These are phyloP conservation scores for Phlyctochytrium arcticum DNA, from an alignment of 192 early-diverging fungal genomes.

Conservation along the genomic window DNA sequence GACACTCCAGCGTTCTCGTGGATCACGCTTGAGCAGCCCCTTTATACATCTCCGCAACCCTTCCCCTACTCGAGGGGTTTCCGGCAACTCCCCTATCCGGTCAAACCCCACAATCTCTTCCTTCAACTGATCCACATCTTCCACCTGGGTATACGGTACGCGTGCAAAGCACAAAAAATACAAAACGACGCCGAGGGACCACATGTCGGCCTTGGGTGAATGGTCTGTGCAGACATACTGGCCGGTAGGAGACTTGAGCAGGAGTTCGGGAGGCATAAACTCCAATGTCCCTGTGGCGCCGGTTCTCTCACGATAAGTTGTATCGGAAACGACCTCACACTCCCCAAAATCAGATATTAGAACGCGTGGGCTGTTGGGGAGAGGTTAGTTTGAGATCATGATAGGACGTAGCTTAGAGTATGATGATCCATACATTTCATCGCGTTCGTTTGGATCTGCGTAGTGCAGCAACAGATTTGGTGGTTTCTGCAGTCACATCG, in stretches of 20 bases:
- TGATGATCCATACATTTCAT: slow-evolving; percentile 30
- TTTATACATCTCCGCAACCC: too few species aligned
- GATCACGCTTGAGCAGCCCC: slow-evolving; percentile 39
- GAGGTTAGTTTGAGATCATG: neutral
- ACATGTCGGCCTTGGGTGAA: slow-evolving; percentile 87
- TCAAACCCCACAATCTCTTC: slow-evolving; percentile 71
- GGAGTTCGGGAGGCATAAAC: slow-evolving; percentile 80
- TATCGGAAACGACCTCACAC: slow-evolving; percentile 79
- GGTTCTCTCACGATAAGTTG: slow-evolving; percentile 64
- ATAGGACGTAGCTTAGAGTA: neutral
- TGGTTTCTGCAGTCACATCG: slow-evolving; percentile 57
- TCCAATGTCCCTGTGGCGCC: slow-evolving; percentile 77
- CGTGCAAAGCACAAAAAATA: slow-evolving; percentile 86
- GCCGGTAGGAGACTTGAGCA: slow-evolving; percentile 56
- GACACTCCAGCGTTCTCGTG: slow-evolving; percentile 55
- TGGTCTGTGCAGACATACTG: slow-evolving; percentile 67
- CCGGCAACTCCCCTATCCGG: slow-evolving; percentile 3
- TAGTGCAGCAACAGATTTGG: slow-evolving; percentile 86
- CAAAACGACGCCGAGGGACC: slow-evolving; percentile 91
- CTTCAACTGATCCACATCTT: slow-evolving; percentile 83
- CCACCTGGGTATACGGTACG: slow-evolving; percentile 78
- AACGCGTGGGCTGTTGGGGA: slow-evolving; percentile 58
- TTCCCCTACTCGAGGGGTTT: too few species aligned
- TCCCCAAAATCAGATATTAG: slow-evolving; percentile 97
- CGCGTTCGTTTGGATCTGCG: slow-evolving; percentile 35